phyloP scores from a whole-genome alignment of 768 basidiomycete species.

The Royoungia palumana region DNA sequence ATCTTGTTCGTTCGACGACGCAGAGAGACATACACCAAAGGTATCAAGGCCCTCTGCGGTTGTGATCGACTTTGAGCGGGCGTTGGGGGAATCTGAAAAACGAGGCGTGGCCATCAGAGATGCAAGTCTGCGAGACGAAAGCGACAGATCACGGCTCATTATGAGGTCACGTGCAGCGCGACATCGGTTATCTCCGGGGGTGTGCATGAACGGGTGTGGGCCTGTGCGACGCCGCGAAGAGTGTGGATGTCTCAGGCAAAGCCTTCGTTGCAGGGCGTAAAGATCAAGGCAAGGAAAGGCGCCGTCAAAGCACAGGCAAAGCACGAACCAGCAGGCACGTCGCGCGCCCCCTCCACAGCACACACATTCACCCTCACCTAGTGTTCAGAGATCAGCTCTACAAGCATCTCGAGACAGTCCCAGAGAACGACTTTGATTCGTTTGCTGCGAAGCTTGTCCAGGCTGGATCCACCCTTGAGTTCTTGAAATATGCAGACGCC shows the following conservation, averaged over 20 bases:
- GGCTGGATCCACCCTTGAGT: constrained; percentile 91
- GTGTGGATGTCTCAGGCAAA: constrained; percentile 91
- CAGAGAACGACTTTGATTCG: constrained; percentile 76
- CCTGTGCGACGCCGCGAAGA: too few species aligned
- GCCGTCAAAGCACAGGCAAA: constrained; percentile 90
- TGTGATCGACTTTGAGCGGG: constrained; percentile 78
- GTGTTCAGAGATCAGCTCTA: constrained; percentile 93
- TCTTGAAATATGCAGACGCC: constrained; percentile 94
- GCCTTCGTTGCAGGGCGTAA: constrained; percentile 90
- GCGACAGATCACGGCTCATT: constrained; percentile 3
- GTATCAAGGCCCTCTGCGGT: constrained; percentile 73
- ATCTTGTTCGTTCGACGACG: background rate
- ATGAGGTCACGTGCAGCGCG: constrained; percentile 23
- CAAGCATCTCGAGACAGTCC: constrained; percentile 84
- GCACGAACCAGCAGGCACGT: constrained; percentile 78
- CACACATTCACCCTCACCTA: constrained; percentile 28
- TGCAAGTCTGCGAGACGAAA: constrained; percentile 2
- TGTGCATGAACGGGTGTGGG: too few species aligned
- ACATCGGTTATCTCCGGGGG: constrained; percentile 29
- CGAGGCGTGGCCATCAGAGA: constrained; percentile 25
- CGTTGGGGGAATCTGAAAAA: constrained; percentile 66
- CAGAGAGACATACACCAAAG: constrained; percentile 56
- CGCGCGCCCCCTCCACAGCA: background rate
- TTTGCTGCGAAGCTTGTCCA: constrained; percentile 82
- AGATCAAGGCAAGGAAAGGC: constrained; percentile 91